A percentile compares a stretch with the other conserved stretches of the same genome.
phyloP scores from a whole-genome alignment of 2,329 filamentous ascomycete species.

The Geoglossum cookeanum region DNA sequence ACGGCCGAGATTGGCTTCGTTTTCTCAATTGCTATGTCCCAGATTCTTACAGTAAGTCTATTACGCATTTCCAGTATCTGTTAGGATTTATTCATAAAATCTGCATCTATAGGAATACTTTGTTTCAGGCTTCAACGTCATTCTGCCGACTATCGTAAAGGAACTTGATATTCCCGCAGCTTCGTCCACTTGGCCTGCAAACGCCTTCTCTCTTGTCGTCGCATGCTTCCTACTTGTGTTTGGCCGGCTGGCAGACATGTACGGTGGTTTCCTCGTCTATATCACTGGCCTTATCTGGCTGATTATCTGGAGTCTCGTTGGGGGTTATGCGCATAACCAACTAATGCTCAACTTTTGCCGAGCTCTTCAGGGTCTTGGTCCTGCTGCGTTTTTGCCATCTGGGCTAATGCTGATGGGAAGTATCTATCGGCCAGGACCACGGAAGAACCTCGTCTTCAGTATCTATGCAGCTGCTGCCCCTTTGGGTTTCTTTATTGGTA shows the following conservation, averaged over 20 bases:
- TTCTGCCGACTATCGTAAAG: constrained; percentile 44
- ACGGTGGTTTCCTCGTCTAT: constrained; percentile 43
- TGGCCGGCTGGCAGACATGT: constrained; percentile 38
- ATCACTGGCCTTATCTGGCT: constrained; percentile 45
- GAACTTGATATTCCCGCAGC: constrained; percentile 47
- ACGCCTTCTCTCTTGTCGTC: constrained; percentile 30
- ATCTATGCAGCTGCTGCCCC: constrained; percentile 34
- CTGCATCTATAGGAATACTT: constrained; percentile 42
- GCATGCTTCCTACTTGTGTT: constrained; percentile 31
- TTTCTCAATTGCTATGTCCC: no score
- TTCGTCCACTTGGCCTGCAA: constrained; percentile 36
- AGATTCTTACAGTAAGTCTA: no score
- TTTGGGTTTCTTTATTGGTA: constrained; percentile 39
- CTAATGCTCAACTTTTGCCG: constrained; percentile 56
- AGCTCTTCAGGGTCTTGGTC: constrained; percentile 54
- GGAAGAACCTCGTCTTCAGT: constrained; percentile 49
- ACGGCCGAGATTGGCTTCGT: no score
- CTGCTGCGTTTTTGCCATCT: constrained; percentile 51
- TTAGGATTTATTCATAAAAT: neutral
- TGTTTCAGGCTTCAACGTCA: constrained; percentile 52
- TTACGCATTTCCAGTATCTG: neutral
- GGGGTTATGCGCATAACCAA: constrained; percentile 48
- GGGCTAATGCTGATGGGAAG: constrained; percentile 47
- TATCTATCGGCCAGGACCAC: constrained; percentile 45
- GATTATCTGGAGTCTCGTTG: constrained; percentile 46